phyloP scores from a whole-genome alignment of 2,329 filamentous ascomycete genomes.

The Fusarium citri region DNA sequence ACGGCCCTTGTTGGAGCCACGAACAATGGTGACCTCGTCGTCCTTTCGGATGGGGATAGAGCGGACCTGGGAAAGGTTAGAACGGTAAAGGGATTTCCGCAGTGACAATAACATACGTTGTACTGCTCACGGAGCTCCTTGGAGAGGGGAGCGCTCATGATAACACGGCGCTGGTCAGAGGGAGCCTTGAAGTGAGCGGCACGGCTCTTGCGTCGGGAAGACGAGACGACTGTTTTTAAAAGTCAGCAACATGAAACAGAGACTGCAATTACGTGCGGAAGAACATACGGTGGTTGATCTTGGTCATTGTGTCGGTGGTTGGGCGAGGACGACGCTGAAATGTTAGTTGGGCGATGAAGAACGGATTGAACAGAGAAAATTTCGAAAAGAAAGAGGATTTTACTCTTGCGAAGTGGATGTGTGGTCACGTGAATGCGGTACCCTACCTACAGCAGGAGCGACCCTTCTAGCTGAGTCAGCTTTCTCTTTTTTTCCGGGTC shows the following conservation, averaged over 20 bases:
- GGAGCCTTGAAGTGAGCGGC: conserved; percentile 98
- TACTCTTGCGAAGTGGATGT: conserved; percentile 29
- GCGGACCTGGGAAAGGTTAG: conserved; percentile 74
- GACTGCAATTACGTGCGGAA: not conserved
- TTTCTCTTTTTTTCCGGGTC: too few species aligned
- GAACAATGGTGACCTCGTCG: conserved; percentile 92
- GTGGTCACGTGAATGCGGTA: conserved; percentile 50
- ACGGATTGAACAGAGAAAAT: conserved; percentile 34
- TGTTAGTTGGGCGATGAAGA: conserved; percentile 48
- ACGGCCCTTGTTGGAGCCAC: conserved; percentile 94
- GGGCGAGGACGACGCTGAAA: conserved; percentile 43
- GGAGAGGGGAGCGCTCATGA: conserved; percentile 95
- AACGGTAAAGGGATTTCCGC: not conserved
- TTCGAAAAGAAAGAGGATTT: conserved; percentile 41
- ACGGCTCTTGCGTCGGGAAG: conserved; percentile 97
- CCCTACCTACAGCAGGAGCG: conserved; percentile 9
- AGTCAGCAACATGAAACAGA: not conserved
- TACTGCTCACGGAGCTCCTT: conserved; percentile 99
- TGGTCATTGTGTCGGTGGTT: conserved; percentile 71
- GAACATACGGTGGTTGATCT: conserved; percentile 71
- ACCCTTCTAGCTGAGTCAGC: not conserved
- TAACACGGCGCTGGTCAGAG: conserved; percentile 91
- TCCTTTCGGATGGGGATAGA: conserved; percentile 98
- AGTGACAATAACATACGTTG: conserved; percentile 73
- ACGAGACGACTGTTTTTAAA: conserved; percentile 65